Evolutionary conservation across 495 filamentous ascomycete genomes (phyloP).

Genomic region (Penicillium canariense): DNA sequence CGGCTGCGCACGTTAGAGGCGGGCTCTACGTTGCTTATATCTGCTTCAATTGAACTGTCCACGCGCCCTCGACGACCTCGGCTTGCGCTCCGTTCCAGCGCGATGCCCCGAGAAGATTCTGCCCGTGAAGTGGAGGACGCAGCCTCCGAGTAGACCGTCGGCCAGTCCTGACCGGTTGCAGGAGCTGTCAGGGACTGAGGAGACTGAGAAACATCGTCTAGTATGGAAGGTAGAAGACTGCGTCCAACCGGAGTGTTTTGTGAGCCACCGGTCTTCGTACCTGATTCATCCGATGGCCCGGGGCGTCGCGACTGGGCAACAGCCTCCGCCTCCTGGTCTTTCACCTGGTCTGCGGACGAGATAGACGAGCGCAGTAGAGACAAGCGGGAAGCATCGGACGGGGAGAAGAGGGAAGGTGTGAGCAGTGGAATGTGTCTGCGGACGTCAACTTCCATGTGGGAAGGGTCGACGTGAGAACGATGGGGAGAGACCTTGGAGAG

Average conservation of each 20-base stretch:
- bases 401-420: conserved; percentile 32
- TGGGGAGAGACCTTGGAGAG: conserved; percentile 39
- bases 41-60: conserved; percentile 82
- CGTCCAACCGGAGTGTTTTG: conserved; percentile 26
- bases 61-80: conserved; percentile 52
- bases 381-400: conserved; percentile 25
- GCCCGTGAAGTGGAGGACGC: conserved; percentile 18
- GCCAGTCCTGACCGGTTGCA: conserved; percentile 17
- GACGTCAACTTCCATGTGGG: conserved; percentile 48
- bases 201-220: conserved; percentile 30
- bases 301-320: conserved; percentile 16
- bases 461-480: conserved; percentile 31
- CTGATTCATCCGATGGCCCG: conserved; percentile 21
- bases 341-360: conserved; percentile 27
- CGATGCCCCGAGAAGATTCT: conserved; percentile 13
- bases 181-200: conserved; percentile 19
- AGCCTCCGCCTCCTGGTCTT: conserved; percentile 20
- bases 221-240: conserved; percentile 30
- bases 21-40: conserved; percentile 69
- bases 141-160: conserved; percentile 18
- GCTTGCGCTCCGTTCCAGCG: conserved; percentile 41
- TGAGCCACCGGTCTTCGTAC: conserved; percentile 20
- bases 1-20: conserved; percentile 76
- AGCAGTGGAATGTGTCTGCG: conserved; percentile 38
- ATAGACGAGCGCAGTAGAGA: conserved; percentile 32